A percentile compares a stretch with the other conserved stretches of the same genome.
Conservation (phyloP, 2,329 filamentous ascomycete species). For the Didymella pomorum region DNA sequence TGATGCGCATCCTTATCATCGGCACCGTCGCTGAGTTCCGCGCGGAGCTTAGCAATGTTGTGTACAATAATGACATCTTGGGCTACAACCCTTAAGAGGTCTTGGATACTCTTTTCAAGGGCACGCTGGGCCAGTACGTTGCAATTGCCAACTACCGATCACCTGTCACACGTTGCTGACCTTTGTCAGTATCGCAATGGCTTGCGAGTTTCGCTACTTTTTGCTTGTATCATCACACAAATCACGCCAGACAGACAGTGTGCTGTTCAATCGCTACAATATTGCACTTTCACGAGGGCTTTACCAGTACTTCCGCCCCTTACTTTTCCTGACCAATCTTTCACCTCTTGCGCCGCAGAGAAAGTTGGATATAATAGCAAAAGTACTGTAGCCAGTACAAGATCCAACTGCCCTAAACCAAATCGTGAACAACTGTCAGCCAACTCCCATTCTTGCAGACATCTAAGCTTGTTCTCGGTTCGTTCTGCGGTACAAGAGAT, state of each 20-base stretch:
- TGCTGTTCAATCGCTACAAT: not conserved
- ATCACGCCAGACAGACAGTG: not conserved
- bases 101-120: not conserved
- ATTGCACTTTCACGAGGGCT: not conserved
- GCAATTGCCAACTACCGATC: not conserved
- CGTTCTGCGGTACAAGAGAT: no score
- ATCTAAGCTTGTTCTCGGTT: no score
- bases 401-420: no score
- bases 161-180: not conserved
- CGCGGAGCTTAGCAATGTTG: not conserved
- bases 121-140: not conserved
- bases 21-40: not conserved
- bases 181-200: not conserved
- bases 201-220: not conserved
- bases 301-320: not conserved
- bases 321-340: no score
- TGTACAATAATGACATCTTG: not conserved
- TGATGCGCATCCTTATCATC: not conserved
- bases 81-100: not conserved
- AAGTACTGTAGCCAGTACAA: no score
- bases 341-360: no score
- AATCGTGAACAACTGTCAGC: no score
- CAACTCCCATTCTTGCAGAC: no score
- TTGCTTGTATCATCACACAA: not conserved
- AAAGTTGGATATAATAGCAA: no score